Evolutionary conservation across 2,329 filamentous ascomycete species (phyloP).

Genomic region (Calcarisporium arbuscula): DNA sequence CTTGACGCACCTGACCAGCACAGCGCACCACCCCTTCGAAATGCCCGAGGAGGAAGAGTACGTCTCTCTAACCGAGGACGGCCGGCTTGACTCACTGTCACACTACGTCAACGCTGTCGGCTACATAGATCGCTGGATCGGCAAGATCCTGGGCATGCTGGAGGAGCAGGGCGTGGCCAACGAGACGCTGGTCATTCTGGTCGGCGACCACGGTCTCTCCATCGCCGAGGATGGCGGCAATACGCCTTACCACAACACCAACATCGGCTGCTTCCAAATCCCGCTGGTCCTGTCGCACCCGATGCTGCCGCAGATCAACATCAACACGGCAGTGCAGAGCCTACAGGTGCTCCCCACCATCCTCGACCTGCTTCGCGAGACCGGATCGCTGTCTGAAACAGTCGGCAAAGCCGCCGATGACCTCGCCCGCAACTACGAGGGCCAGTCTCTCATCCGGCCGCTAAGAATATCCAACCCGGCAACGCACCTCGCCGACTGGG

Average conservation of each 20-base stretch:
- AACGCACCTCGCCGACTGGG: conserved; percentile 15
- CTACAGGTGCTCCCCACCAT: conserved; percentile 26
- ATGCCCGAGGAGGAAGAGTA: conserved; percentile 18
- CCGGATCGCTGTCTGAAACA: conserved; percentile 17
- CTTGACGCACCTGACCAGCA: conserved; percentile 26
- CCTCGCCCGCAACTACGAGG: conserved; percentile 17
- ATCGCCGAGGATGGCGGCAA: conserved; percentile 23
- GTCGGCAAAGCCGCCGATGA: conserved; percentile 12
- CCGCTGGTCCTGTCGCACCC: conserved; percentile 25
- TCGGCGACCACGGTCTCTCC: conserved; percentile 26
- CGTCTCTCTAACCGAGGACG: conserved; percentile 15
- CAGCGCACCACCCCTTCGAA: conserved; percentile 25
- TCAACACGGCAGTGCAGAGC: conserved; percentile 24
- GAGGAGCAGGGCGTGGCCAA: conserved; percentile 24
- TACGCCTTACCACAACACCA: conserved; percentile 25
- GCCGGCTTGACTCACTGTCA: conserved; percentile 20
- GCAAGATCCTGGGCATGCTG: conserved; percentile 20
- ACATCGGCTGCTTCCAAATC: conserved; percentile 26
- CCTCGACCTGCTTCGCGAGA: conserved; percentile 25
- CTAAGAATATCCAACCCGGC: conserved; percentile 7
- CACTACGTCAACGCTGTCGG: conserved; percentile 25
- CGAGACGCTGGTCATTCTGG: conserved; percentile 23
- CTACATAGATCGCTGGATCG: conserved; percentile 24
- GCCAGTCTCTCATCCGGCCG: conserved; percentile 19
- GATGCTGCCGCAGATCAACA: conserved; percentile 22